Base-by-base conservation (phyloP, 441 rosid species). In the Bocquillonia castaneifolia region DNA sequence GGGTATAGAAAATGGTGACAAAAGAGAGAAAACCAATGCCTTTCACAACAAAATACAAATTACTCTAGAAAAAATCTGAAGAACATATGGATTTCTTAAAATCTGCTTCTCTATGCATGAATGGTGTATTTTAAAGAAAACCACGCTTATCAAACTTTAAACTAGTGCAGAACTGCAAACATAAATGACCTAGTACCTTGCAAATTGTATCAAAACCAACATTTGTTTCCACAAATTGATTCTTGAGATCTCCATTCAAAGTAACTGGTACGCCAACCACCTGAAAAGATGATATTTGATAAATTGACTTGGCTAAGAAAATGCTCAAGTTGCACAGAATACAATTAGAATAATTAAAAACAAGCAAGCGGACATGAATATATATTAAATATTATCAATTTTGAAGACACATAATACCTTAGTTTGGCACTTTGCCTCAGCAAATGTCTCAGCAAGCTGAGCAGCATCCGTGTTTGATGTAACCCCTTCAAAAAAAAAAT, bases 211-310 rank as follows among this genome's bases (percentile, higher is more conserved):
- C 99, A 84, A 95, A 95, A 53, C 99, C 98, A 82, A 95, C 96
- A 76, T 95, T 82, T 15, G 92, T 79, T 84, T 95, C 99, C 64
- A 95, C 99, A 78, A 90, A 95, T 65, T 92, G 98, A 80, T 95
- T 92, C 86, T 84, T 95, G 59, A 95, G 90, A 84, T 95, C 99
- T 78, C 99, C 99, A 74, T 95, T 92, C 65, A 85, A 77, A 64
- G 99, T 95, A 63, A 95, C 99, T 23, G 99, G 99, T 74, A 92
- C 97, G 57, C 99, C 96, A 72, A 89, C 95, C 67, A 93, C 99
- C 97, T 91, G 81, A 48, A 25, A 66, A 67, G 51, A 68, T 60
- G 28, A 72, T 20, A 68, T 44, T 58, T 34, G 59, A 26, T 39
- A 29, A 64, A 50, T 13, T 48, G 31, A 64, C 40, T 12, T 22